Conservation (phyloP, 73 alveolate species). For the Effrenium voratum region DNA sequence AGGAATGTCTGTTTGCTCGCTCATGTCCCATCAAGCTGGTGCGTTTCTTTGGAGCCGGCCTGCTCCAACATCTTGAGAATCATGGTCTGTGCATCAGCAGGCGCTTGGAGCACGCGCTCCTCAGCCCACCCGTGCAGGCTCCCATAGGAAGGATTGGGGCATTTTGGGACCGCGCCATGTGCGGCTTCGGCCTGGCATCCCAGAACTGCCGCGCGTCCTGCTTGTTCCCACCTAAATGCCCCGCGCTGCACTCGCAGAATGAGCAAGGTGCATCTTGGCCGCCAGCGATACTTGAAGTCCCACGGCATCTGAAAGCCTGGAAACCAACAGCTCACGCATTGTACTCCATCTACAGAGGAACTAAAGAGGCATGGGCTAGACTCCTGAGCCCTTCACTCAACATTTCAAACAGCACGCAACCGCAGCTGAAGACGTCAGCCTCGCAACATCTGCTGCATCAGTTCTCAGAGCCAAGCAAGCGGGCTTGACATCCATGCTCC, state of each 20-base stretch:
- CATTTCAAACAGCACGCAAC: constrained; percentile 72
- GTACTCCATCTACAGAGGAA: too few species aligned
- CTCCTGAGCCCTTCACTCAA: not conserved
- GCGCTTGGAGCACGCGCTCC: constrained; percentile 68
- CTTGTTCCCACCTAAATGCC: constrained; percentile 56
- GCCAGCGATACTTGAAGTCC: constrained; percentile 80
- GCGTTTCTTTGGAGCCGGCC: not conserved
- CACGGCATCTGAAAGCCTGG: constrained; percentile 66
- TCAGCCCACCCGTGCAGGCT: not conserved
- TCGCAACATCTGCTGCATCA: too few species aligned
- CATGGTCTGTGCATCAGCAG: constrained; percentile 54
- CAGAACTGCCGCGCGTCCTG: constrained; percentile 60
- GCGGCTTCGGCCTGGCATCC: constrained; percentile 84
- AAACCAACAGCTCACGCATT: too few species aligned
- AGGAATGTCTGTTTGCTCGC: too few species aligned
- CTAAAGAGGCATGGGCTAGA: not conserved
- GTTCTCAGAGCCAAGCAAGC: too few species aligned
- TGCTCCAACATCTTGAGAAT: constrained; percentile 73
- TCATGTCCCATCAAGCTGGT: too few species aligned
- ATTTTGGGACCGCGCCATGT: not conserved
- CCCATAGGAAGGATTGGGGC: not conserved
- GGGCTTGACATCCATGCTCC: too few species aligned
- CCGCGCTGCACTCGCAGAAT: too few species aligned
- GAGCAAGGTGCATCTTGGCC: constrained; percentile 13
- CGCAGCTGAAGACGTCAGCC: constrained; percentile 92